phyloP scores from a whole-genome alignment of 164 flowering plant genomes.

The Brasenia schreberi region DNA sequence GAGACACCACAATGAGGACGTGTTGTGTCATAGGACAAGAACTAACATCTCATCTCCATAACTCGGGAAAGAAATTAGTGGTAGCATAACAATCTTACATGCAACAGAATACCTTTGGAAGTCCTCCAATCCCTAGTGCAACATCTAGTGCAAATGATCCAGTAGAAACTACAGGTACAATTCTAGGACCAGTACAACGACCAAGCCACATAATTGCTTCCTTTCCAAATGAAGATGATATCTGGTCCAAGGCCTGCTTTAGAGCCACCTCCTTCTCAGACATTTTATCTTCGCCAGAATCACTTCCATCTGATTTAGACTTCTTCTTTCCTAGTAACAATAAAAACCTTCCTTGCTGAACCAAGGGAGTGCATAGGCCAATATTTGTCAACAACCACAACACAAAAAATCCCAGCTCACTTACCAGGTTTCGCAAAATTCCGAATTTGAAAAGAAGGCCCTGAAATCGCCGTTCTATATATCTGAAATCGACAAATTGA shows the following conservation, averaged over 20 bases:
- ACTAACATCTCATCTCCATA: too few relatives aligned
- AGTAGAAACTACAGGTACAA: conserved; percentile 74
- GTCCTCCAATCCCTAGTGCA: conserved; percentile 83
- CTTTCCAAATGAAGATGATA: conserved; percentile 71
- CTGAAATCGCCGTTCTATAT: background rate
- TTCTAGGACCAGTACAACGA: conserved; percentile 33
- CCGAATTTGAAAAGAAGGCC: background rate
- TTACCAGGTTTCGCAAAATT: background rate
- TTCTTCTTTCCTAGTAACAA: conserved; percentile 36
- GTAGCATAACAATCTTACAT: too few relatives aligned
- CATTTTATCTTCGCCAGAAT: conserved; percentile 57
- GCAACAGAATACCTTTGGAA: conserved; percentile 61
- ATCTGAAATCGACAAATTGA: background rate
- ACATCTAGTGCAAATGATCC: conserved; percentile 84
- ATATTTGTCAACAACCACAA: background rate
- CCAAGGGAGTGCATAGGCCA: background rate
- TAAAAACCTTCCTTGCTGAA: background rate
- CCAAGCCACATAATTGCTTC: conserved; percentile 99
- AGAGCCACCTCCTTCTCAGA: conserved; percentile 78
- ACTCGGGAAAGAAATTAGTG: too few relatives aligned
- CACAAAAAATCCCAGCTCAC: background rate
- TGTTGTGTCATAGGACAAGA: too few relatives aligned
- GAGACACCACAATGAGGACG: too few relatives aligned
- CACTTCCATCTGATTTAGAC: conserved; percentile 56
- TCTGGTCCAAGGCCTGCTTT: conserved; percentile 82